A percentile compares a stretch with the other conserved stretches of the same genome.
phyloP scores from a whole-genome alignment of 164 flowering plant genomes.

The Vitis riparia region DNA sequence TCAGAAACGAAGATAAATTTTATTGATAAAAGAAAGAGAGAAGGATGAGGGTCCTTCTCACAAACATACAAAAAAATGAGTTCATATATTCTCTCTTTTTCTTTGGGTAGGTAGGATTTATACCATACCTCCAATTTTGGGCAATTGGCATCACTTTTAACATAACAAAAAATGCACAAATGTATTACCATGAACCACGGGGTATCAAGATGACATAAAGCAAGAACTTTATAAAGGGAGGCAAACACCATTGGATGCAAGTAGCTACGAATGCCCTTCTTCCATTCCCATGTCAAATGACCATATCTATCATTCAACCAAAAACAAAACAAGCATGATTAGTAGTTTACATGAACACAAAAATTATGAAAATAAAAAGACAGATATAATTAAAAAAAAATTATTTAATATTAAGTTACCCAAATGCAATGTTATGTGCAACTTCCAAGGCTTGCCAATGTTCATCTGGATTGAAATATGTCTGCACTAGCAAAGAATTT shows the following conservation, averaged over 20 bases:
- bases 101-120: too few relatives aligned
- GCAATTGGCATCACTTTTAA: too few relatives aligned
- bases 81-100: too few relatives aligned
- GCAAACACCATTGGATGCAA: constrained; percentile 89
- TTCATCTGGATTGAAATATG: constrained; percentile 97
- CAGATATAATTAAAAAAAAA: background rate
- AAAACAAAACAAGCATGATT: constrained; percentile 4
- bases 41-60: too few relatives aligned
- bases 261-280: constrained; percentile 85
- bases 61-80: too few relatives aligned
- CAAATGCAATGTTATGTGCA: constrained; percentile 74
- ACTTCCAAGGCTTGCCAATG: constrained; percentile 99
- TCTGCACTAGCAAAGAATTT: constrained; percentile 74
- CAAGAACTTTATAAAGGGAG: constrained; percentile 68
- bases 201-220: constrained; percentile 59
- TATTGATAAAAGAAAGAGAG: too few relatives aligned
- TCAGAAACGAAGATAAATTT: too few relatives aligned
- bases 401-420: constrained; percentile 39
- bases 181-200: constrained; percentile 79
- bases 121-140: too few relatives aligned
- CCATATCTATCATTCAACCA: constrained; percentile 61
- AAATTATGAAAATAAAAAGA: background rate
- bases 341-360: too few relatives aligned
- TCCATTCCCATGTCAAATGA: constrained; percentile 98
- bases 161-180: background rate